Conservation (phyloP, 345 rosid species). For the Eucalyptus coolabah region DNA sequence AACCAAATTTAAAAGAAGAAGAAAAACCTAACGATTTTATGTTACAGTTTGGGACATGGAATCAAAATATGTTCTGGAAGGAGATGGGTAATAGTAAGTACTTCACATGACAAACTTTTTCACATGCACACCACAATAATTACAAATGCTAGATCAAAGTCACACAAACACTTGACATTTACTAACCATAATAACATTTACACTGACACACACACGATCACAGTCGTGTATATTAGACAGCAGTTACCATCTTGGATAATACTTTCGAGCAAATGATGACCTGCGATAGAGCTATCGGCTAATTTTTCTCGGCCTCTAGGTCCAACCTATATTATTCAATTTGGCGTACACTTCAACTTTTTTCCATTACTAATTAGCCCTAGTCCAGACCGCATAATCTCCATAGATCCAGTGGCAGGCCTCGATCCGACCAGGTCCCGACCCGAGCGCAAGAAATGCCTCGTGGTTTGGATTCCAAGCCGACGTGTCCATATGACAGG, state of each 20-base stretch:
- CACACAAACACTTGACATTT: neutral
- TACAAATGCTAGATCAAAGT: too few species aligned
- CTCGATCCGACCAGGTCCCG: constrained; percentile 64
- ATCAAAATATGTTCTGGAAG: too few species aligned
- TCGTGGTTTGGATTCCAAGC: constrained; percentile 68
- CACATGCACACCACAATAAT: too few species aligned
- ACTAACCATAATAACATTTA: neutral
- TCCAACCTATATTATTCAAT: neutral
- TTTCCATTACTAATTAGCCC: constrained; percentile 3
- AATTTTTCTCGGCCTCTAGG: neutral
- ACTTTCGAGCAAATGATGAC: neutral
- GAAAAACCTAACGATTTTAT: too few species aligned
- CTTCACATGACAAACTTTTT: too few species aligned
- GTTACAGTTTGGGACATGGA: too few species aligned
- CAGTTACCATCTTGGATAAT: neutral
- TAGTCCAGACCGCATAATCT: constrained; percentile 62
- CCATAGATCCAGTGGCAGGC: constrained; percentile 82
- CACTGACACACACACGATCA: neutral
- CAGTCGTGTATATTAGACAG: neutral
- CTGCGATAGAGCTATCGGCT: neutral
- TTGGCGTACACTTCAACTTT: neutral
- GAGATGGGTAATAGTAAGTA: too few species aligned
- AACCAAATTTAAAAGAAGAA: too few species aligned
- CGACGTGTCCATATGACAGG: constrained; percentile 80
- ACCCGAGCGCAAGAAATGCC: constrained; percentile 58